These are phyloP conservation scores for Passiflora organensis DNA, from an alignment of 345 rosid genomes.

Conservation along the genomic window DNA sequence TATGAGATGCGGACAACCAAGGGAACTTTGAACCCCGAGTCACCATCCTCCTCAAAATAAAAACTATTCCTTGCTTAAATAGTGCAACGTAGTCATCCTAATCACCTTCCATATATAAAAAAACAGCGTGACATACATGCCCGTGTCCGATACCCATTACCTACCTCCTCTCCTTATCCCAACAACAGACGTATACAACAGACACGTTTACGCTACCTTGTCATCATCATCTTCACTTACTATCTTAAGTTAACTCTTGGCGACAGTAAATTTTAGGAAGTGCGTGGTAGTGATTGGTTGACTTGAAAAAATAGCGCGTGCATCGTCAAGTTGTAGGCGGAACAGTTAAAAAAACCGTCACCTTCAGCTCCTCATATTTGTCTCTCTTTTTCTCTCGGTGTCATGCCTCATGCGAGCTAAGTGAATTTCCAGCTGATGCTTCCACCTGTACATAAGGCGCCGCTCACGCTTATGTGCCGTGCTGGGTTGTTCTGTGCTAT, in stretches of 20 bases:
- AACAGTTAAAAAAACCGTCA: constrained; percentile 1
- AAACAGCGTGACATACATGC: neutral
- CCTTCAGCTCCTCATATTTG: neutral
- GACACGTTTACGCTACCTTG: neutral
- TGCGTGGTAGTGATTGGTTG: too few species aligned
- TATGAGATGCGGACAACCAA: too few species aligned
- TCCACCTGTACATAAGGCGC: neutral
- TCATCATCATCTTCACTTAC: neutral
- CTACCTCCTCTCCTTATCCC: constrained; percentile 8
- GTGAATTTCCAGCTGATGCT: neutral
- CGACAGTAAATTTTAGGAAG: too few species aligned
- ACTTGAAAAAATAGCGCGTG: too few species aligned
- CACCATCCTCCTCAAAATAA: too few species aligned
- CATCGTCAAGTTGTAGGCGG: too few species aligned
- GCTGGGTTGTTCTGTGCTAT: neutral
- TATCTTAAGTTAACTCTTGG: too few species aligned
- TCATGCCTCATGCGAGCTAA: constrained; percentile 1
- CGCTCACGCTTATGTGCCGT: constrained; percentile 7
- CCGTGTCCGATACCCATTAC: too few species aligned
- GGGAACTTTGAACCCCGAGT: too few species aligned
- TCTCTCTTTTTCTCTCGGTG: neutral
- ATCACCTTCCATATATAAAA: neutral
- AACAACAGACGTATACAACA: neutral
- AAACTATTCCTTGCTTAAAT: neutral
- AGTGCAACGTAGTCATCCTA: constrained; percentile 8